Conservation (phyloP, 2,329 filamentous ascomycete genomes). For the Colletotrichum sp. region DNA sequence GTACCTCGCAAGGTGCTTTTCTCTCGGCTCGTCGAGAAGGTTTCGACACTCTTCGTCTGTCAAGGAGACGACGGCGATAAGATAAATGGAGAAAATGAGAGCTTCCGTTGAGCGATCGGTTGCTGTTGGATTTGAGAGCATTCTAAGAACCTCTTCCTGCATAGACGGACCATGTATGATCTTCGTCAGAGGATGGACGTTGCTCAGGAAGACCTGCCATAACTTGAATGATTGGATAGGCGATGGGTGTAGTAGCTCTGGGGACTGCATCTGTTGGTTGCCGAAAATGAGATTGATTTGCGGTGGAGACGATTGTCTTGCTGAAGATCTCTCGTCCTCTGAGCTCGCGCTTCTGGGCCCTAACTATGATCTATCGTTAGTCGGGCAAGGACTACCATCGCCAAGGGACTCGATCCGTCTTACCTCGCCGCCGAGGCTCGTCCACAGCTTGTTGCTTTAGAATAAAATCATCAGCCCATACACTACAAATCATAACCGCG, state of each 20-base stretch:
- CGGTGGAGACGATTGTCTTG: background rate
- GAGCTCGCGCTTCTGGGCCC: background rate
- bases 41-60: slow-evolving; percentile 60
- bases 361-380: background rate
- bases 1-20: slow-evolving; percentile 54
- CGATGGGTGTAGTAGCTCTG: background rate
- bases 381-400: background rate
- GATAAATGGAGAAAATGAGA: slow-evolving; percentile 67
- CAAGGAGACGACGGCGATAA: slow-evolving; percentile 60
- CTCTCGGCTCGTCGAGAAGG: slow-evolving; percentile 52
- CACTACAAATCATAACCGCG: rapidly evolving
- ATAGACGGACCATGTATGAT: slow-evolving; percentile 73
- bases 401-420: rapidly evolving
- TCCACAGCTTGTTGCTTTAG: background rate
- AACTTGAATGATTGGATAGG: slow-evolving; percentile 50
- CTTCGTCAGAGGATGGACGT: slow-evolving; percentile 77
- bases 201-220: slow-evolving; percentile 76
- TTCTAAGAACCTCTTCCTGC: slow-evolving; percentile 40
- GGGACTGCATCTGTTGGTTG: slow-evolving; percentile 23
- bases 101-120: slow-evolving; percentile 54
- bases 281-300: background rate
- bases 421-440: background rate
- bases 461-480: background rate
- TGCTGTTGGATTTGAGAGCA: background rate
- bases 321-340: background rate